Evolutionary conservation across 2,329 filamentous ascomycete species (phyloP).

Genomic region (Graphiopsis chlorocephala): DNA sequence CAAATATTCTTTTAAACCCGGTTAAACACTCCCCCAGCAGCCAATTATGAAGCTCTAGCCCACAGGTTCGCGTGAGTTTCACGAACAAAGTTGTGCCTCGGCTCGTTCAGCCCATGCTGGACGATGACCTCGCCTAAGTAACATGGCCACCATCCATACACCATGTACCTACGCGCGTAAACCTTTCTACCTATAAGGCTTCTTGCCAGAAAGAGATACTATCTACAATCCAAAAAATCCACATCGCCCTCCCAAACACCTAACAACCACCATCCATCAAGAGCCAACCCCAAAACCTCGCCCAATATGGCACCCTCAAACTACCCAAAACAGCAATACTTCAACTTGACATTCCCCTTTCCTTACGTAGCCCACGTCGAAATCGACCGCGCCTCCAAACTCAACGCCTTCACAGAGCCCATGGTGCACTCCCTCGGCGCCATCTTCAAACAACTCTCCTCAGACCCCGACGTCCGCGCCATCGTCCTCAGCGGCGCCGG

Average conservation of each 20-base stretch:
- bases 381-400: conserved; percentile 80
- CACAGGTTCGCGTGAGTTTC: not conserved
- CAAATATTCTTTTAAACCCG: not conserved
- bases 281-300: not conserved
- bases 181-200: not conserved
- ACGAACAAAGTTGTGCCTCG: conserved; percentile 1
- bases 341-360: conserved; percentile 68
- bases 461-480: conserved; percentile 68
- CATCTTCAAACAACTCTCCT: conserved; percentile 70
- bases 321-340: conserved; percentile 58
- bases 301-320: conserved; percentile 10
- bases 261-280: not conserved
- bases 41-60: not conserved
- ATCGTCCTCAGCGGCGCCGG: conserved; percentile 80
- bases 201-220: not conserved
- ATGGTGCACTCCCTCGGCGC: conserved; percentile 82
- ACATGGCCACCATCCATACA: not conserved
- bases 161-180: not conserved
- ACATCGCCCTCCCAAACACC: not conserved
- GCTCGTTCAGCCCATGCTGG: not conserved
- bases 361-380: conserved; percentile 84
- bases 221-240: not conserved
- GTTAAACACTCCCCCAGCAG: not conserved
- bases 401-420: conserved; percentile 80
- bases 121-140: conserved; percentile 1